Evolutionary conservation across 371 early-diverging fungal genomes (phyloP), one percentile per base, ranked within the genome.

Genomic region (Apophysomyces variabilis): DNA sequence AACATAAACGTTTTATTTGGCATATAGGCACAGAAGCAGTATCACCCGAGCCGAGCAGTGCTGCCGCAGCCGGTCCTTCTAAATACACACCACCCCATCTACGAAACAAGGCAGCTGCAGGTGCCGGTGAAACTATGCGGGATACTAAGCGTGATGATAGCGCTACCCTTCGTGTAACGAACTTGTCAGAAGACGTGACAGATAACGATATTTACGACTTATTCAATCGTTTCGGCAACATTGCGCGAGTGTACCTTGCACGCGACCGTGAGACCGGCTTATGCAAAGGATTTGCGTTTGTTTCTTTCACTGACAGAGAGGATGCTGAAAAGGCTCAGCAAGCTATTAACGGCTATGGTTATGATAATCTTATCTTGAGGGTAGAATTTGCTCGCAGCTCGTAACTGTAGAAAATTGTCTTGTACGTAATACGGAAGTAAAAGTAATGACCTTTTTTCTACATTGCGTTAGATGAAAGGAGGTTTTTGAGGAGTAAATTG

Each of bases 241-340:
- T 92, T 61, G 80, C 87, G 26, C 92, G 93, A 71, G 89, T 90
- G 60, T 95, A 89, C 74, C 87, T 97, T 68, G 92, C 96, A 16
- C 89, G 90, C 66, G 96, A 96, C 83, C 90, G 89, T 64, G 90
- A 91, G 46, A 95, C 95, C 38, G 88, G 89, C 64, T 70, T 84
- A 38, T 96, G 97, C 90, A 95, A 94, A 77, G 99, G 99, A n/a
- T 97, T 91, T 70, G 96, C 97, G 26, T 98, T 97, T 73, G 95
- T 97, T 36, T 90, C 92, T 36, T 98, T 92, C 83, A 83, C 82
- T 73, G 86, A 87, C 71, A 85, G 88, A 70, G 89, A 87, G 47
- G 89, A 91, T 75, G 97, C 96, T 66, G 90, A 94, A 64, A 79
- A 83, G 66, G 96, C 96, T 54, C 87, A 95, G 72, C 85, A 86